phyloP scores from a whole-genome alignment of 805 yeast genomes.

The Wickerhamiella qilinensis region DNA sequence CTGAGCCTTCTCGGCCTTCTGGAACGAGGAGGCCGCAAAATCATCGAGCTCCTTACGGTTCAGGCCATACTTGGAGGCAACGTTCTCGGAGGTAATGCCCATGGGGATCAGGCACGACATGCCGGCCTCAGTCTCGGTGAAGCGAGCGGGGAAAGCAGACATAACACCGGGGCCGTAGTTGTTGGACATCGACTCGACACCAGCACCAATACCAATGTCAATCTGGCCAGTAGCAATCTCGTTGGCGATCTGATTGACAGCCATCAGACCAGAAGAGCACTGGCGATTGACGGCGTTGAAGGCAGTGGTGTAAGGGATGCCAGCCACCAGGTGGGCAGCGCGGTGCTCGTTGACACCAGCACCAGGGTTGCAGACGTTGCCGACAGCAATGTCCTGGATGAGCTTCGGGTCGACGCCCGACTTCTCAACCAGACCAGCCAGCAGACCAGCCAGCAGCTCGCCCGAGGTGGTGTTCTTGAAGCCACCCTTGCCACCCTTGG shows the following conservation, averaged over 20 bases:
- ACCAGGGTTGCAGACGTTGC: conserved; percentile 81
- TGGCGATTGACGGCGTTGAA: conserved; percentile 81
- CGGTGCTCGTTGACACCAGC: conserved; percentile 94
- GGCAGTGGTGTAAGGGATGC: conserved; percentile 66
- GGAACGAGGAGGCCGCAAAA: conserved; percentile 76
- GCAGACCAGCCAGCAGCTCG: conserved; percentile 51
- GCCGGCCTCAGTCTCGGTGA: conserved; percentile 32
- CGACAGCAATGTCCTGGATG: conserved; percentile 76
- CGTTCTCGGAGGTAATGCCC: conserved; percentile 93
- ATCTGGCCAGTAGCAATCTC: conserved; percentile 80
- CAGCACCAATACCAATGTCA: conserved; percentile 78
- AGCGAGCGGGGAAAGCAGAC: conserved; percentile 35
- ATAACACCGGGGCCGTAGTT: conserved; percentile 65
- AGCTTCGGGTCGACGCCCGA: conserved; percentile 34
- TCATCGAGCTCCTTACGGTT: conserved; percentile 64
- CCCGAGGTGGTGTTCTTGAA: conserved; percentile 75
- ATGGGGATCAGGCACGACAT: conserved; percentile 77
- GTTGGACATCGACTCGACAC: conserved; percentile 88
- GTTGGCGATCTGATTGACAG: conserved; percentile 77
- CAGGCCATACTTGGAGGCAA: conserved; percentile 50
- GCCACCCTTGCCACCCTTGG: conserved; percentile 75
- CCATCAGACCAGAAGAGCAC: conserved; percentile 88
- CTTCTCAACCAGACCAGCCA: conserved; percentile 43
- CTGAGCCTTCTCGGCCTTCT: conserved; percentile 68
- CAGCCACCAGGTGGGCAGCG: conserved; percentile 83